Base-by-base conservation (phyloP, 495 filamentous ascomycete species). In the Aspergillus bertholletiae region DNA sequence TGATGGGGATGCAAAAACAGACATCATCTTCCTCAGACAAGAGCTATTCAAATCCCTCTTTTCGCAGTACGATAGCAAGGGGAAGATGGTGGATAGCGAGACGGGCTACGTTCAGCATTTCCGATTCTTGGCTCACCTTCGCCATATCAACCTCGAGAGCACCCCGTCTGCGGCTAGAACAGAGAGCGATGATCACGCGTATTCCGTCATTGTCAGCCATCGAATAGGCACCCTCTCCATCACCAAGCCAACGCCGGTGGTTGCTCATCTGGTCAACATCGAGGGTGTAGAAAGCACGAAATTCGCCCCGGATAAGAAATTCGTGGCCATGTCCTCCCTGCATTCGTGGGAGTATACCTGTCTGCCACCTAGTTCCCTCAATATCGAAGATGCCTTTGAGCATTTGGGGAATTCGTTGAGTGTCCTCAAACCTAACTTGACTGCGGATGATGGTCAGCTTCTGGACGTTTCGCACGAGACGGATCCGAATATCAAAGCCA, bases 281-380 rank as follows among this genome's bases (percentile, higher is more conserved):
- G 72, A 75, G 11, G 58, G 58, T 0, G 49, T 74, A 5, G 64
- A 69, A 20, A 49, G 39, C 5, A 23, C 45, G n/a, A 21, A 46
- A 12, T 28, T 8, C 26, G 4, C 5, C 5, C 26, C 26, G 5
- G 49, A 51, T 27, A 11, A 45, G 9, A 24, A 37, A 4, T 59
- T 53, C 12, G 67, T 82, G 13, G 73, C 55, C 0, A 44, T 83
- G 26, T 54, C 61, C 11, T 73, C 67, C 1, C 61, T 83, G 8
- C 61, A 75, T 53, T 64, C 58, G 15, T 83, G 80, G 80, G 59
- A 57, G 2, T 82, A 80, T 45, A 70, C 59, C 0, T 54, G 57
- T 11, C 30, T 74, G 1, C 80, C 78, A 2, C 60, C 73, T 0
- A 49, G 56, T 40, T 49, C 64, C 0, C 35, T 73, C 28, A 74